Evolutionary conservation across 305 asterid species (phyloP), one percentile per base, ranked within the genome.

Genomic region (Fraxinus ornus): DNA sequence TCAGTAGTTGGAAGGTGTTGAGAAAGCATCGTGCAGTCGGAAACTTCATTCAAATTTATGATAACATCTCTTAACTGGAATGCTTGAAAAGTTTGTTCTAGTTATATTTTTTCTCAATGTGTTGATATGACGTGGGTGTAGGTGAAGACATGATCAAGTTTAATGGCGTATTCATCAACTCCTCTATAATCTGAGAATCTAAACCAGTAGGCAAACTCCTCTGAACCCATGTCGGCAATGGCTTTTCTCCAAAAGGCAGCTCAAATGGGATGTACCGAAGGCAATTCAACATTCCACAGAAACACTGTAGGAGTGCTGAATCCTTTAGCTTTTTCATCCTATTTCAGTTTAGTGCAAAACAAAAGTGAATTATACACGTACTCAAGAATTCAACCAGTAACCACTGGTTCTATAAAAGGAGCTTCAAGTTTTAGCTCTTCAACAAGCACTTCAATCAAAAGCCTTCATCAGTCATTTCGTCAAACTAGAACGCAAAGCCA

Each of bases 171-270:
- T 8, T 39, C 47, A 39, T 39, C 47, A 9, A 39, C 47, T 39
- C 47, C 47, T 39, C 47, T 39, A 39, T 39, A 37, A 1, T 37
- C 3, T 39, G 47, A 39, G 47, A 39, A 39, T 30, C 83, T 19
- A 47, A 84, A 26, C 60, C 64, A 17, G 2, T 57, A n/a, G 22
- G 47, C 93, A 4, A 87, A 84, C 17, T 83, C 91, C 0, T 83
- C 87, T 0, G 72, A 91, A 21, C 87, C 94, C 6, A 90, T 92
- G 97, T 95, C 98, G 0, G 99, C 98, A 1, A 94, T 98, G 0
- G 97, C 98, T 4, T 93, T 95, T 9, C 90, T 94, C 0, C 97
- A 95, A 19, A 92, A 90, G 77, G 98, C 98, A 0, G 95, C 98
- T 12, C 97, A 91, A 68, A 91, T 95, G 90, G 97, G 98, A 0